Evolutionary conservation across 83 land plant genomes (phyloP).

Genomic region (Picea abies): DNA sequence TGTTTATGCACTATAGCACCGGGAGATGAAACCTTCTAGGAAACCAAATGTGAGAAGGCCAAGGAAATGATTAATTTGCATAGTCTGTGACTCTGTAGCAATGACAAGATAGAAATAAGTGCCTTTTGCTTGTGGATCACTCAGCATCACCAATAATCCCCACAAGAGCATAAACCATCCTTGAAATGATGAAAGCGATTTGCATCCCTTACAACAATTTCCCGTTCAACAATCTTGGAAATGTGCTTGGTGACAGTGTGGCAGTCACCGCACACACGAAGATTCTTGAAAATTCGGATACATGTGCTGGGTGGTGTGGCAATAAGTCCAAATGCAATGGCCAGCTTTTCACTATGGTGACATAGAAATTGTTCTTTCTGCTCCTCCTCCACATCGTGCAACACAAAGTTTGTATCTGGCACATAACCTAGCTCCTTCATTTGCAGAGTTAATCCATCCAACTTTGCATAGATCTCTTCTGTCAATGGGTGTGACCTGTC

Average conservation of each 20-base stretch:
- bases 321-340: slow-evolving; percentile 23
- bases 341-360: slow-evolving; percentile 23
- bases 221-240: slow-evolving; percentile 14
- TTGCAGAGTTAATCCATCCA: slow-evolving; percentile 22
- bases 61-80: too few relatives aligned
- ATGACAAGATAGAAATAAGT: too few relatives aligned
- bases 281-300: slow-evolving; percentile 19
- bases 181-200: slow-evolving; percentile 25
- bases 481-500: slow-evolving; percentile 39
- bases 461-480: slow-evolving; percentile 37
- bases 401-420: slow-evolving; percentile 2
- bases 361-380: slow-evolving; percentile 12
- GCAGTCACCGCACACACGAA: slow-evolving; percentile 22
- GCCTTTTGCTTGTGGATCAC: background rate
- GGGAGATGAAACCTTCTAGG: too few relatives aligned
- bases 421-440: slow-evolving; percentile 21
- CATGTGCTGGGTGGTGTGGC: slow-evolving; percentile 14
- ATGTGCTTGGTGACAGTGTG: slow-evolving; percentile 8
- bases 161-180: slow-evolving; percentile 21
- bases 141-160: slow-evolving; percentile 20
- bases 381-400: slow-evolving; percentile 14
- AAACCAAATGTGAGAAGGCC: too few relatives aligned
- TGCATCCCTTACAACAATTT: slow-evolving; percentile 17
- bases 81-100: too few relatives aligned
- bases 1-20: too few relatives aligned